Evolutionary conservation across 2,329 filamentous ascomycete genomes (phyloP).

Genomic region (Claviceps africana): DNA sequence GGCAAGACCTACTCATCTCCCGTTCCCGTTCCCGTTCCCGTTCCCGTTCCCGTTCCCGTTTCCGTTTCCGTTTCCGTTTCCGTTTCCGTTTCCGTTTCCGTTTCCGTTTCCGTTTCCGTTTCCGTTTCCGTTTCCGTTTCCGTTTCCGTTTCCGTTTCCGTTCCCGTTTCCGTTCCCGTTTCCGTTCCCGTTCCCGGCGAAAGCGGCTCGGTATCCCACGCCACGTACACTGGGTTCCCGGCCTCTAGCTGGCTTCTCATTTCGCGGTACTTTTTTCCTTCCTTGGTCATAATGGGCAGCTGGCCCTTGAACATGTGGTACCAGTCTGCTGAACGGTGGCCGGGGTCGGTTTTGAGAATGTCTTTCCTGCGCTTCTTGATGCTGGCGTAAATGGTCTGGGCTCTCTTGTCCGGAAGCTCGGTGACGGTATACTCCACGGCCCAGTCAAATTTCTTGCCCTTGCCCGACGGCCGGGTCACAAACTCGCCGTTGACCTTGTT

Average conservation of each 20-base stretch:
- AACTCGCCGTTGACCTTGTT: constrained; percentile 57
- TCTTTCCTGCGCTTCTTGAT: constrained; percentile 42
- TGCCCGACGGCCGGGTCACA: constrained; percentile 45
- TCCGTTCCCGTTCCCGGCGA: background rate
- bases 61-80: too few relatives aligned
- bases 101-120: too few relatives aligned
- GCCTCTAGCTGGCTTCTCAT: constrained; percentile 38
- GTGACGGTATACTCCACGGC: constrained; percentile 62
- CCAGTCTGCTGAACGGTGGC: constrained; percentile 26
- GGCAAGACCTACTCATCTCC: too few relatives aligned
- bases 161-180: too few relatives aligned
- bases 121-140: too few relatives aligned
- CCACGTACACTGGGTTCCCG: constrained; percentile 30
- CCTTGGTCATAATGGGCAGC: constrained; percentile 27
- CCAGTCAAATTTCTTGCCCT: constrained; percentile 39
- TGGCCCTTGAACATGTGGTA: constrained; percentile 33
- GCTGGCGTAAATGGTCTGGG: constrained; percentile 38
- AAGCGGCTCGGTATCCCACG: constrained; percentile 26
- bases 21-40: background rate
- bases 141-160: too few relatives aligned
- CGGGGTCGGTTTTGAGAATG: constrained; percentile 27
- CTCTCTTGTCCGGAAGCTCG: constrained; percentile 37
- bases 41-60: background rate
- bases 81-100: too few relatives aligned
- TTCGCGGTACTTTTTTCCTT: constrained; percentile 46